Evolutionary conservation across 2,329 filamentous ascomycete genomes (phyloP), one percentile per base, ranked within the genome.

Genomic region (Cercospora zeina): DNA sequence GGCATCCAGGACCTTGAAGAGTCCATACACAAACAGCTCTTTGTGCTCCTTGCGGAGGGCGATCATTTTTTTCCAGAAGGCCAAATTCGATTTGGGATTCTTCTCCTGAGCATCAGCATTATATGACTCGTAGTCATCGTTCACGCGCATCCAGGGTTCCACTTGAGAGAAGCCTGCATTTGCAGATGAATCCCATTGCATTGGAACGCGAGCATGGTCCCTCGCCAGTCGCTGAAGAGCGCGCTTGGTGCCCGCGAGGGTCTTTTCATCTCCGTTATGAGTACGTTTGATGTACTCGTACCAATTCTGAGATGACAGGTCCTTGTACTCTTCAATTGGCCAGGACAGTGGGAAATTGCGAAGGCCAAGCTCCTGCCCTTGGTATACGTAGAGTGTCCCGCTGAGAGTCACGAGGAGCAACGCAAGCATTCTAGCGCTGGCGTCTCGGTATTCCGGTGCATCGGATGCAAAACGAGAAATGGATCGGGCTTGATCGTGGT

Each of bases 291-390:
- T 64, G 0, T 79, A 78, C 0, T 79, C 75, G 69, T 81, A 84
- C 58, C 80, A 82, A 66, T 81, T 81, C 59, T 78, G 71, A 10
- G 76, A 77, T 65, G 84, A 82, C 10, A 62, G 39, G 16, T 83
- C 81, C 65, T 79, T 76, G 70, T 81, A 80, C 33, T 79, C 72
- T 33, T 68, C 67, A 5, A 63, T 61, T 2, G 59, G 54, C 50
- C 65, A 68, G 4, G 65, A 61, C 30, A 71, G 4, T 70, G 68
- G n/a, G 76, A 77, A 55, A 78, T 74, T 66, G 31, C 79, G 77
- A 81, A 87, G 86, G 9, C 85, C 86, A 33, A 88, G 77, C 74
- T 89, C 86, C 70, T 89, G 84, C 9, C 86, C 86, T 71, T 88
- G 85, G 70, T 87, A 88, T 9, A 88, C 75, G 66, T 86, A 88